These are phyloP conservation scores for Mrakia gelida DNA, from an alignment of 768 basidiomycete species.

Conservation along the genomic window DNA sequence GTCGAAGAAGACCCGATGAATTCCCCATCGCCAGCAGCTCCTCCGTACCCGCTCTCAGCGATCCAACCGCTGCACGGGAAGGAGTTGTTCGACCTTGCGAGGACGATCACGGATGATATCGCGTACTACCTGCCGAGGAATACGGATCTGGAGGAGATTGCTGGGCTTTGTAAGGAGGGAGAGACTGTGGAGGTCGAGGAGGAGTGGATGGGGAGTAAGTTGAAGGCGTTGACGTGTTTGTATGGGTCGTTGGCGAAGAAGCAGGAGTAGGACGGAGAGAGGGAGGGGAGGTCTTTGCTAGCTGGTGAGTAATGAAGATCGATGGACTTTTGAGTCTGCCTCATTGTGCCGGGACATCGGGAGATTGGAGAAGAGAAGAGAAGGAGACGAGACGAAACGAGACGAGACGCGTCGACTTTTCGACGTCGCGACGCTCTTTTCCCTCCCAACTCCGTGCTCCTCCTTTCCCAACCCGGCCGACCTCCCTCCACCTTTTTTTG, in stretches of 20 bases:
- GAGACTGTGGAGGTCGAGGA: conserved; percentile 49
- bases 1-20: background rate
- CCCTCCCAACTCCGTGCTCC: too few relatives aligned
- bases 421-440: too few relatives aligned
- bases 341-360: too few relatives aligned
- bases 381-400: background rate
- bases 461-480: too few relatives aligned
- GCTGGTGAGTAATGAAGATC: too few relatives aligned
- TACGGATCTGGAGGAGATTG: conserved; percentile 65
- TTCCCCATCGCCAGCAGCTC: conserved; percentile 27
- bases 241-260: conserved; percentile 61
- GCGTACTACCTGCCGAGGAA: conserved; percentile 85
- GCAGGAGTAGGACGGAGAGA: background rate
- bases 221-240: conserved; percentile 92
- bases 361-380: background rate
- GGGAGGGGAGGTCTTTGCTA: background rate
- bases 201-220: conserved; percentile 89
- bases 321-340: too few relatives aligned
- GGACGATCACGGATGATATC: conserved; percentile 55
- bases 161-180: conserved; percentile 48
- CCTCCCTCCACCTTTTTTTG: too few relatives aligned
- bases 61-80: conserved; percentile 77
- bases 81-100: conserved; percentile 70
- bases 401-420: background rate
- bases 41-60: conserved; percentile 59